Percentiles rank a stretch among this genome's conserved stretches.
Conservation (phyloP, 139 green algal species). For the Coelastrella sp. region DNA sequence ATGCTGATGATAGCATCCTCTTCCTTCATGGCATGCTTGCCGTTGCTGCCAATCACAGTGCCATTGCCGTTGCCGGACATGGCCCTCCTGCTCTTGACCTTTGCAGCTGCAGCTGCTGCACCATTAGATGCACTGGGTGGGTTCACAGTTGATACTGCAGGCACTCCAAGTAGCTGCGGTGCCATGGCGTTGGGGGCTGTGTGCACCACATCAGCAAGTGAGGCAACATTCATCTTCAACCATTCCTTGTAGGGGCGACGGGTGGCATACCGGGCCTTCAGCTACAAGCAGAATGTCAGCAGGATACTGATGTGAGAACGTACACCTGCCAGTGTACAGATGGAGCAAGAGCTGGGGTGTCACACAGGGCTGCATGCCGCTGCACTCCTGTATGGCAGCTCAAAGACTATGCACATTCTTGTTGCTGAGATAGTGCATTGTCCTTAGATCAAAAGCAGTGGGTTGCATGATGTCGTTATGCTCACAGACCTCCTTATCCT, state of each 20-base stretch:
- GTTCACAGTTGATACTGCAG: conserved; percentile 23
- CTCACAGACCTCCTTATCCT: conserved; percentile 75
- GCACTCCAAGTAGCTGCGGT: conserved; percentile 27
- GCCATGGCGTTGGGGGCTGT: conserved; percentile 38
- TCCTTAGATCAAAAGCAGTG: background rate
- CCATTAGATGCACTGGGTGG: background rate
- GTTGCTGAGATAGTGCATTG: too few relatives aligned
- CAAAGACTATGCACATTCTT: too few relatives aligned
- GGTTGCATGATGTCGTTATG: background rate
- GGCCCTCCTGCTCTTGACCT: background rate
- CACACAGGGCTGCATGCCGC: background rate
- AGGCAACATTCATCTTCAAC: conserved; percentile 80
- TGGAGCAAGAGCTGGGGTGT: too few relatives aligned
- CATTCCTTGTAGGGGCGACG: conserved; percentile 88
- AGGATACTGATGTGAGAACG: background rate
- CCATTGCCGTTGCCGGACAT: background rate
- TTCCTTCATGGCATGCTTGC: conserved; percentile 18
- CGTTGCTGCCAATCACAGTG: conserved; percentile 57
- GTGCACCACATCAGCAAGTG: conserved; percentile 56
- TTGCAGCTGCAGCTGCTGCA: conserved; percentile 3
- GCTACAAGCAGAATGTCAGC: conserved; percentile 38
- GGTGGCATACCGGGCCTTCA: conserved; percentile 80
- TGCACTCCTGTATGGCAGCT: too few relatives aligned
- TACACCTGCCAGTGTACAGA: too few relatives aligned
- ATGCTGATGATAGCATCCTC: conserved; percentile 51